Base-by-base conservation (phyloP, 345 rosid genomes). In the Conringia planisiliqua region DNA sequence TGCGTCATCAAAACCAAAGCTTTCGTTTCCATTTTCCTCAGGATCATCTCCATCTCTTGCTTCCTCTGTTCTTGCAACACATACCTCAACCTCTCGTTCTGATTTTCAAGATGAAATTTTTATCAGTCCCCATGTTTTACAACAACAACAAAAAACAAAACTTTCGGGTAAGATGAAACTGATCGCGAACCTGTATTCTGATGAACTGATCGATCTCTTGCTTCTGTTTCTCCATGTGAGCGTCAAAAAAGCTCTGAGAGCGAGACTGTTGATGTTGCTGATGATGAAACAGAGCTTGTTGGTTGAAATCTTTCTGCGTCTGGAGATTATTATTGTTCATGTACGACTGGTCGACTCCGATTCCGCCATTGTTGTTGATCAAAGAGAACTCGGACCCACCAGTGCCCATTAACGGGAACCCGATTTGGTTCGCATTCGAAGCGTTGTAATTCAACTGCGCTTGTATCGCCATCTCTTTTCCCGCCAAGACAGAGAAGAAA, bases 131-230 rank as follows among this genome's bases (percentile, higher is more conserved):
- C 48, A 63, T 46, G 54, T n/a, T 33, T 32, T 11, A n/a, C n/a
- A n/a, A n/a, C n/a, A n/a, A n/a, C n/a, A n/a, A n/a, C 16, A 27
- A 50, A 56, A 72, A n/a, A 7, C 22, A 3, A 58, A 40, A 26
- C 24, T 55, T 7, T 16, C 0, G 0, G 2, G 2, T 10, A 40
- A 13, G 7, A 4, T 29, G 22, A 1, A 46, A 5, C 7, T 0
- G n/a, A 18, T 18, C 7, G 16, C 84, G 30, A 44, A 93, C 98
- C 98, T 93, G 97, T 30, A 78, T 36, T 71, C 67, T 84, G 66
- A 91, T 77, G 48, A 77, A 86, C 52, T 81, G 84, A 68, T 91
- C 90, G 46, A 88, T 77, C 73, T 86, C 97, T 54, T 76, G 89
- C n/a, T 46, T 76, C 66, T 93, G 92, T 36, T 80, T 86, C 73